Base-by-base conservation (phyloP, 371 early-diverging fungal genomes). In the Actinomortierella wolfii region DNA sequence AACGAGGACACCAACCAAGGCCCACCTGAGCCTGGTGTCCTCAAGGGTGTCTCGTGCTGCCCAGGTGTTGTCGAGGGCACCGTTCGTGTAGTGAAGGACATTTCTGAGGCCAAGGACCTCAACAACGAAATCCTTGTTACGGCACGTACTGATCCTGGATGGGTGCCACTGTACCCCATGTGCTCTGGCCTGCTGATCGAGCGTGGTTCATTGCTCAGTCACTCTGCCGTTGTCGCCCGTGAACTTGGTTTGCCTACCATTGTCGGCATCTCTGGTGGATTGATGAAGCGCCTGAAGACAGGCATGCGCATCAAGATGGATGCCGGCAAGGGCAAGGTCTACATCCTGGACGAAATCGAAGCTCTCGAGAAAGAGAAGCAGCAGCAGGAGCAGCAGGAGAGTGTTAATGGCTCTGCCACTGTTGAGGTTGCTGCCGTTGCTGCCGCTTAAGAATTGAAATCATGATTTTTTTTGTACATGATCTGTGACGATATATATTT, bases 161-260 rank as follows among this genome's bases (percentile, higher is more conserved):
- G 77, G 77, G 73, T 71, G 18, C 77, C 77, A 3, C 59, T 76
- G 13, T 76, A 71, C 57, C 71, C 68, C 0, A 71, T 71, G 66
- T 71, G 73, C 49, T 67, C 68, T 1, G 77, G 68, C n/a, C 57
- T 76, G 23, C 45, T 76, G 61, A 76, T 76, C n/a, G 73, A 63
- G 49, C 68, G 71, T 44, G 77, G 77, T 14, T 71, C 73, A 18
- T 54, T 71, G 56, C 61, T 76, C 25, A 67, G 67, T 57, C 77
- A 76, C 48, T 71, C 73, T 1, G 71, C 77, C 18, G 77, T 76
- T 0, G 77, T 76, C 13, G 77, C 77, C 6, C 62, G 77, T 23
- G 77, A 76, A 45, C 47, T 71, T 42, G 77, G 77, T 8, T 51
- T 76, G 24, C 77, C 77, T 0, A 71, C 77, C 0, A 71, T 76